A percentile compares a stretch with the other conserved stretches of the same genome.
These are phyloP conservation scores for Fusarium brachygibbosum DNA, from an alignment of 2,329 filamentous ascomycete genomes.

Conservation along the genomic window DNA sequence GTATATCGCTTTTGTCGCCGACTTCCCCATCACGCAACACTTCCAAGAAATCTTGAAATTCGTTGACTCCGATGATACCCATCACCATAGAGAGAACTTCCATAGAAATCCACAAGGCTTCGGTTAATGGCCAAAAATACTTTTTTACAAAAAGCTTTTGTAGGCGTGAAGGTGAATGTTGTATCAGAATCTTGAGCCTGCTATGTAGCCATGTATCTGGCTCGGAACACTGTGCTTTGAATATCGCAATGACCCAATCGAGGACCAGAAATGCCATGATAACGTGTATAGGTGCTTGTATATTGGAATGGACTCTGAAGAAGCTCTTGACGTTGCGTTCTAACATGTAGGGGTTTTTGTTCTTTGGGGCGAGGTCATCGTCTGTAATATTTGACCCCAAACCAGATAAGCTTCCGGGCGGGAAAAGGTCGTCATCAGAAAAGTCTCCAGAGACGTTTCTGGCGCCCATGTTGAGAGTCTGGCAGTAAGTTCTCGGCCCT, in stretches of 20 bases:
- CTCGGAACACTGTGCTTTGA: rapidly evolving
- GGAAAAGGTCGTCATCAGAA: background rate
- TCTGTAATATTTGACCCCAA: rapidly evolving
- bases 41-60: background rate
- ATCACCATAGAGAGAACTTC: background rate
- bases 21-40: background rate
- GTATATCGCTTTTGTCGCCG: background rate
- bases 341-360: background rate
- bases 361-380: rapidly evolving
- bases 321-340: background rate
- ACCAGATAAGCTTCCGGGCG: background rate
- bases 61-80: rapidly evolving
- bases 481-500: constrained; percentile 14
- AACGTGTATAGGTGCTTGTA: background rate
- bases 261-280: background rate
- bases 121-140: rapidly evolving
- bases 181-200: rapidly evolving
- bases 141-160: rapidly evolving
- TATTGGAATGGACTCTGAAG: background rate
- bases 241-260: rapidly evolving
- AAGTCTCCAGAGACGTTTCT: background rate
- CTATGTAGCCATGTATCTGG: rapidly evolving
- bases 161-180: rapidly evolving
- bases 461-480: background rate
- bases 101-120: background rate